Conservation (phyloP, 2,329 filamentous ascomycete species). For the Epichloe bromicola region DNA sequence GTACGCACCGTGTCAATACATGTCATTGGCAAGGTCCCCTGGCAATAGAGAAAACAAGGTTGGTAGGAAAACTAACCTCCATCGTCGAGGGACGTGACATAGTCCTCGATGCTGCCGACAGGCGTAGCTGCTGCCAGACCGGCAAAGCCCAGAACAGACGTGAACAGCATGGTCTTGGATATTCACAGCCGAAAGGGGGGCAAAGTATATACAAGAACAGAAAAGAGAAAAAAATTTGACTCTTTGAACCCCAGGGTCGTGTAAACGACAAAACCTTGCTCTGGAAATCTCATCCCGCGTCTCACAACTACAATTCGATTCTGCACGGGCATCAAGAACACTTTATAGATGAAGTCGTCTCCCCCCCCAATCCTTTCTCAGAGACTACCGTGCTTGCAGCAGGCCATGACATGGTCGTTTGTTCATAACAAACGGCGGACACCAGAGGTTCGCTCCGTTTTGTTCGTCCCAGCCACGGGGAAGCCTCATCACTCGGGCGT, state of each 20-base stretch:
- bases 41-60: neutral
- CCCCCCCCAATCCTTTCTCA: too few species aligned
- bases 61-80: constrained; percentile 18
- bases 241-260: neutral
- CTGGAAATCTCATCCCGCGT: too few species aligned
- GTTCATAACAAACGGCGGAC: neutral
- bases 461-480: neutral
- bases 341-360: neutral
- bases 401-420: neutral
- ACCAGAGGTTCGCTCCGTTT: neutral
- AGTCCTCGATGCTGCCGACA: constrained; percentile 12
- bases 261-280: too few species aligned
- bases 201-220: neutral
- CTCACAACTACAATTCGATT: too few species aligned
- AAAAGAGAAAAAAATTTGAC: too few species aligned
- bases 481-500: too few species aligned
- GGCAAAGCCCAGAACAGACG: constrained; percentile 14
- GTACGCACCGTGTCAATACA: neutral
- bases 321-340: neutral
- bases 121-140: constrained; percentile 16
- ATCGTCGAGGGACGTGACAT: constrained; percentile 15
- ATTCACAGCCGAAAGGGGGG: too few species aligned
- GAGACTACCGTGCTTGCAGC: neutral
- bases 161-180: constrained; percentile 11
- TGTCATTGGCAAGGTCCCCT: neutral